Base-by-base conservation (phyloP, 169 alveolate genomes). In the Theileria orientalis region DNA sequence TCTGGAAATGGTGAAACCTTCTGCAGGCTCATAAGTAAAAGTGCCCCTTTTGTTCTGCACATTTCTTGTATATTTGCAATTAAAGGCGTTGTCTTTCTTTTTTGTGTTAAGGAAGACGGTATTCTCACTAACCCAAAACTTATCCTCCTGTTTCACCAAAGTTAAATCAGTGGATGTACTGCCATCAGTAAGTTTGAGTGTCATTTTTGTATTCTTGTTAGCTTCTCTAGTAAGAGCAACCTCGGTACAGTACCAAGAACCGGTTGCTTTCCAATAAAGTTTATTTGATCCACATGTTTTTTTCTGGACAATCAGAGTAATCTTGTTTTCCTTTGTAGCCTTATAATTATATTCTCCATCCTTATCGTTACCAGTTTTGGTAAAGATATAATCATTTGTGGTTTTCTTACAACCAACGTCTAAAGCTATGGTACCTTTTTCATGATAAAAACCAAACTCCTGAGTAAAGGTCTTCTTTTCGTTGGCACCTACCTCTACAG, bases 231-330 rank as follows among this genome's bases (percentile, higher is more conserved):
- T 54, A n/a, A 33, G 11, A 25, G 2, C n/a, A 1, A 54, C 63
- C 33, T 54, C n/a, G 11, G 63, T 54, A 25, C 63, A 54, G n/a
- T 54, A 54, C 63, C 63, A 54, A 19, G 8, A 13, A 13, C 63
- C 63, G 9, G 37, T 27, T 8, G 63, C 63, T 27, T 54, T 54
- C 63, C 63, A 54, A 27, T 13, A 54, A 9, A 54, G 33, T 54
- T 23, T 16, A 54, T 16, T n/a, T 9, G 8, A 13, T 1, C 30
- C 8, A 3, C 23, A 54, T 13, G 2, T 13, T 1, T n/a, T 13
- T 54, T 54, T 54, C 11, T 1, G n/a, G n/a, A 54, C 11, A 54
- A 54, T 27, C 33, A 54, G 9, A 54, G 37, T 33, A 54, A 54
- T 54, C 37, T 27, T 54, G 14, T 54, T 54, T 8, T 27, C 33